Conservation (phyloP, 257 asterid genomes). For the Linderniella brevidens region DNA sequence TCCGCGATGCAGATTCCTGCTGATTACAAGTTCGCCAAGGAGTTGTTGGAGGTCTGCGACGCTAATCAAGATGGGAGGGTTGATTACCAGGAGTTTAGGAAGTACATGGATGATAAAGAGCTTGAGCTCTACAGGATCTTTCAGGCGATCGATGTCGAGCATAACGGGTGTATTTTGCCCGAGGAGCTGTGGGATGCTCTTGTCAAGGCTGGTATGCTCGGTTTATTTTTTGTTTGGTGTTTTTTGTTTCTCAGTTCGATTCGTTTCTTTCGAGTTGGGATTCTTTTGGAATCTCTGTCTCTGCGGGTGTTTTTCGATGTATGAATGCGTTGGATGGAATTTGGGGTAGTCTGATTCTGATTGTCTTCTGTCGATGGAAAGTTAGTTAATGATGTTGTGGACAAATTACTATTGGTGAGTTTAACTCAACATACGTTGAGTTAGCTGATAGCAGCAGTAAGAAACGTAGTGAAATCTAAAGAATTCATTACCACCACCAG, state of each 20-base stretch:
- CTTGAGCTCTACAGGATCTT: constrained; percentile 78
- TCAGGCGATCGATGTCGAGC: constrained; percentile 94
- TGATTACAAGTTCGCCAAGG: constrained; percentile 92
- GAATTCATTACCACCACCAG: too few species aligned
- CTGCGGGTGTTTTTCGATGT: too few species aligned
- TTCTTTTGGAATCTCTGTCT: not conserved
- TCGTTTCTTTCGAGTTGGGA: not conserved
- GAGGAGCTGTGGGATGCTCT: constrained; percentile 99
- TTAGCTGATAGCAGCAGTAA: too few species aligned
- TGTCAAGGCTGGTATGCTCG: constrained; percentile 41
- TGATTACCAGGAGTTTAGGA: constrained; percentile 79
- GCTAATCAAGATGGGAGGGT: constrained; percentile 86
- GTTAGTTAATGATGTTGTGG: too few species aligned
- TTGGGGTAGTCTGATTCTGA: too few species aligned
- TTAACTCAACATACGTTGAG: too few species aligned
- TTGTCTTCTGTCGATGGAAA: too few species aligned
- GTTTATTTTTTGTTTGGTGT: not conserved
- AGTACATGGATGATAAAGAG: constrained; percentile 98
- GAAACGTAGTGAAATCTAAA: too few species aligned
- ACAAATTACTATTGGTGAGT: too few species aligned
- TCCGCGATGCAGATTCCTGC: constrained; percentile 84
- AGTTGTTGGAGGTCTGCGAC: constrained; percentile 70
- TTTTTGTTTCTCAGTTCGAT: not conserved
- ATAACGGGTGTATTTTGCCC: constrained; percentile 86
- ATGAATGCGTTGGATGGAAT: too few species aligned